phyloP scores from a whole-genome alignment of 2,329 filamentous ascomycete genomes.

The Fonsecaea erecta region DNA sequence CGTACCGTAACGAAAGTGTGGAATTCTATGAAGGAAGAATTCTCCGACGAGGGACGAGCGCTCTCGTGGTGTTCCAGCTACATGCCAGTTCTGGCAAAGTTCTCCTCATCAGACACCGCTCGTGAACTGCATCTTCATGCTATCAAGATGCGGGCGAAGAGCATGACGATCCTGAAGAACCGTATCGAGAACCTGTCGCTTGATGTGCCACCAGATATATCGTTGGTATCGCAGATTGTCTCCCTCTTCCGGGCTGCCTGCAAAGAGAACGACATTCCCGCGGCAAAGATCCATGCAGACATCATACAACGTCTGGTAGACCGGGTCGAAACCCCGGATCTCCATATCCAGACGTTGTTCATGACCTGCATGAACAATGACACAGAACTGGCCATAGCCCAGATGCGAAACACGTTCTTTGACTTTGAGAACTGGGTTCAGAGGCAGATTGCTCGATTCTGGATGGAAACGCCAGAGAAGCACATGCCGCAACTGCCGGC shows the following conservation, averaged over 20 bases:
- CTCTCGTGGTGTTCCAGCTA: slow-evolving; percentile 24
- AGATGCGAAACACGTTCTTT: slow-evolving; percentile 21
- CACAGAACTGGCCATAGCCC: slow-evolving; percentile 17
- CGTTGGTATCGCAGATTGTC: slow-evolving; percentile 19
- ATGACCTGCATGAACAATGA: slow-evolving; percentile 25
- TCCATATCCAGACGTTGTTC: slow-evolving; percentile 18
- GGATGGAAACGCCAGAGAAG: slow-evolving; percentile 4
- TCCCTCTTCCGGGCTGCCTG: slow-evolving; percentile 22
- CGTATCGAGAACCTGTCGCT: slow-evolving; percentile 10
- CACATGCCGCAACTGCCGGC: slow-evolving; percentile 6
- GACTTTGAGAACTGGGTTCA: slow-evolving; percentile 21
- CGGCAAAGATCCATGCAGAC: slow-evolving; percentile 17
- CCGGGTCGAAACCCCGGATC: background rate
- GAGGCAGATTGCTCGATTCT: slow-evolving; percentile 16
- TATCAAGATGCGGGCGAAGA: slow-evolving; percentile 16
- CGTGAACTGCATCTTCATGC: slow-evolving; percentile 15
- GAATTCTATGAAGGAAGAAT: slow-evolving; percentile 26
- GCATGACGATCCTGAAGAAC: slow-evolving; percentile 19
- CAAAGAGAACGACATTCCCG: slow-evolving; percentile 14
- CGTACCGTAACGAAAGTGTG: slow-evolving; percentile 15
- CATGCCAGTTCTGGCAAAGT: slow-evolving; percentile 18
- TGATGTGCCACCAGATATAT: slow-evolving; percentile 17
- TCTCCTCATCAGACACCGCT: slow-evolving; percentile 13
- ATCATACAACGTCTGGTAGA: slow-evolving; percentile 23
- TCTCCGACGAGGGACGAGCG: slow-evolving; percentile 21